These are phyloP conservation scores for Aureobasidium mangrovei DNA, from an alignment of 2,329 filamentous ascomycete genomes.

Conservation along the genomic window DNA sequence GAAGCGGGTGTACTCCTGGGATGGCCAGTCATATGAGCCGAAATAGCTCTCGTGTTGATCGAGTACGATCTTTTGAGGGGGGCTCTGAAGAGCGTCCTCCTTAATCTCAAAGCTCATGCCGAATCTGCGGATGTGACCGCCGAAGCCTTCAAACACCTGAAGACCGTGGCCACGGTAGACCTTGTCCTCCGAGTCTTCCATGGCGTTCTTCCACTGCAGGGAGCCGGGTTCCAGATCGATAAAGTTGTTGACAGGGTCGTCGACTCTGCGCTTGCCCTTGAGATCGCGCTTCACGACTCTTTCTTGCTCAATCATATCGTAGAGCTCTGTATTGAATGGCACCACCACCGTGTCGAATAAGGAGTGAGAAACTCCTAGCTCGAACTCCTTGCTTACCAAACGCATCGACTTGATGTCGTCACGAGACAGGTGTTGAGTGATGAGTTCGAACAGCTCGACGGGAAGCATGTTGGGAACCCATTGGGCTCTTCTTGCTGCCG, in stretches of 20 bases:
- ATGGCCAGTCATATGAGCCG: conserved; percentile 59
- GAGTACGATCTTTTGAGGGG: conserved; percentile 49
- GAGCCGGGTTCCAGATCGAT: conserved; percentile 18
- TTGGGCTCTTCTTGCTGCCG: not conserved
- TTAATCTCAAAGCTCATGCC: conserved; percentile 62
- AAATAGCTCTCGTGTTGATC: conserved; percentile 51
- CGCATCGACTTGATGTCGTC: conserved; percentile 53
- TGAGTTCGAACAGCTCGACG: conserved; percentile 53
- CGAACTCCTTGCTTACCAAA: conserved; percentile 52
- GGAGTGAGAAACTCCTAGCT: conserved; percentile 47
- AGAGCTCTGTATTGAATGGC: conserved; percentile 57
- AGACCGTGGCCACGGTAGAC: conserved; percentile 50
- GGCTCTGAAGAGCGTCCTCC: conserved; percentile 40
- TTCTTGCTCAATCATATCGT: conserved; percentile 41
- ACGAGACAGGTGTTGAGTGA: conserved; percentile 47
- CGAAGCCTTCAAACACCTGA: conserved; percentile 53
- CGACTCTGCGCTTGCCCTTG: conserved; percentile 29
- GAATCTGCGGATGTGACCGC: conserved; percentile 51
- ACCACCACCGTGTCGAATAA: conserved; percentile 57
- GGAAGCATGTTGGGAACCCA: conserved; percentile 36
- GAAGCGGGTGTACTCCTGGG: conserved; percentile 50
- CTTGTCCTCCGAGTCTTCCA: conserved; percentile 31
- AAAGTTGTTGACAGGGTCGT: conserved; percentile 17
- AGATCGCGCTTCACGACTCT: conserved; percentile 23
- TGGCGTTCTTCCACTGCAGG: conserved; percentile 35